These are phyloP conservation scores for Wickerhamiella spandovensis DNA, from an alignment of 805 yeast genomes.

Conservation along the genomic window DNA sequence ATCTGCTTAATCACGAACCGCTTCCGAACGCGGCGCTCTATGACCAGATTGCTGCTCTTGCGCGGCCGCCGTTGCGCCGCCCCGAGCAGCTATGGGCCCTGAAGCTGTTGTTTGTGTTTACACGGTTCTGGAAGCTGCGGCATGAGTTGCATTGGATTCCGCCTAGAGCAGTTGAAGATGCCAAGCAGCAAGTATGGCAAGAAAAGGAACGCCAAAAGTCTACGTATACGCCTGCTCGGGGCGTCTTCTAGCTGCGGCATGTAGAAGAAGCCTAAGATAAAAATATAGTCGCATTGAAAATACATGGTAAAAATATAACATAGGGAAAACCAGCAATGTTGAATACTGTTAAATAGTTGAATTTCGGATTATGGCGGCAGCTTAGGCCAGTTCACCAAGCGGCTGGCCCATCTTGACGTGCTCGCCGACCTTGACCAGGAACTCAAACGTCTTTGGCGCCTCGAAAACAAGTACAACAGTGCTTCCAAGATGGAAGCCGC, in stretches of 20 bases:
- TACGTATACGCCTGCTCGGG: not conserved
- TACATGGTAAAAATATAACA: not conserved
- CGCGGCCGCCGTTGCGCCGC: conserved; percentile 7
- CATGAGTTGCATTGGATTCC: conserved; percentile 12
- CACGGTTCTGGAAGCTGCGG: conserved; percentile 29
- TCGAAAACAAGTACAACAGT: conserved; percentile 96
- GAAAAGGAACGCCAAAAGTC: not conserved
- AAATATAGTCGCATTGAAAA: too few relatives aligned
- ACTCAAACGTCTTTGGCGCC: conserved; percentile 74
- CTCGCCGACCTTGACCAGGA: conserved; percentile 57
- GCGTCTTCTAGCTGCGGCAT: not conserved
- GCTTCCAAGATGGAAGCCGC: conserved; percentile 91
- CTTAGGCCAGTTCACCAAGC: conserved; percentile 33
- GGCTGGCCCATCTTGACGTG: conserved; percentile 74
- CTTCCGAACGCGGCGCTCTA: not conserved
- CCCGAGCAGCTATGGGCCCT: conserved; percentile 51
- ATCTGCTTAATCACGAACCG: not conserved
- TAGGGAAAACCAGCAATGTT: not conserved
- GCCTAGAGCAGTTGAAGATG: not conserved
- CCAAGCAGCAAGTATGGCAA: not conserved
- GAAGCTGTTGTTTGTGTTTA: conserved; percentile 45
- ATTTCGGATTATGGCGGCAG: too few relatives aligned
- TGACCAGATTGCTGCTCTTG: conserved; percentile 9
- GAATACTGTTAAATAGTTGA: not conserved
- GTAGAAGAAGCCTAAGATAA: not conserved